These are phyloP conservation scores for Hypoxylon fragiforme DNA, from an alignment of 495 filamentous ascomycete species.

Conservation along the genomic window DNA sequence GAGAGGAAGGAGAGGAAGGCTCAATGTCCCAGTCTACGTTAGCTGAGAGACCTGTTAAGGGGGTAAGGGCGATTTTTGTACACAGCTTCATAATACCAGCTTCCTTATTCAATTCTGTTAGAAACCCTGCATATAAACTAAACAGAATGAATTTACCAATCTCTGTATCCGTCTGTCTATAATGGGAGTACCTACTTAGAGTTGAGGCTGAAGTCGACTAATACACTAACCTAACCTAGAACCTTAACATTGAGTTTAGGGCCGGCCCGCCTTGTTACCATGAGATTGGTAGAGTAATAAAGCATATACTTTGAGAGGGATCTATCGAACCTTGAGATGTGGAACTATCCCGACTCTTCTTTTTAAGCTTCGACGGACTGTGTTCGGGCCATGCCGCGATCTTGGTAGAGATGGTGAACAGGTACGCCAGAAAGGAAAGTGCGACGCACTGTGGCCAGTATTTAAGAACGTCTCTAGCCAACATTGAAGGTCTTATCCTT, in stretches of 20 bases:
- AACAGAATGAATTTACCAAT: neutral
- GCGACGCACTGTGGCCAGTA: no score
- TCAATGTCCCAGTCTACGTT: constrained; percentile 15
- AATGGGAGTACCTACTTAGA: no score
- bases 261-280: neutral
- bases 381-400: no score
- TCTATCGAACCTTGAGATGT: constrained; percentile 1
- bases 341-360: neutral
- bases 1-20: constrained; percentile 3
- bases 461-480: no score
- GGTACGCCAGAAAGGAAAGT: no score
- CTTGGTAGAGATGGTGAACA: no score
- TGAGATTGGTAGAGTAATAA: no score
- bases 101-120: constrained; percentile 36
- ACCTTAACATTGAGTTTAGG: neutral
- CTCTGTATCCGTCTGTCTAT: neutral
- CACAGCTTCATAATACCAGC: constrained; percentile 37
- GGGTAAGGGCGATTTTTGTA: constrained; percentile 23
- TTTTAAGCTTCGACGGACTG: constrained; percentile 2
- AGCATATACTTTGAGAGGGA: no score
- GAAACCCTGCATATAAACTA: constrained; percentile 22
- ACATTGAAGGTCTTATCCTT: no score
- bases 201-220: no score
- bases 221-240: neutral
- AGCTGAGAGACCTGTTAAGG: constrained; percentile 4